These are phyloP conservation scores for Alternaria alternata DNA, from an alignment of 2,329 filamentous ascomycete species.

Conservation along the genomic window DNA sequence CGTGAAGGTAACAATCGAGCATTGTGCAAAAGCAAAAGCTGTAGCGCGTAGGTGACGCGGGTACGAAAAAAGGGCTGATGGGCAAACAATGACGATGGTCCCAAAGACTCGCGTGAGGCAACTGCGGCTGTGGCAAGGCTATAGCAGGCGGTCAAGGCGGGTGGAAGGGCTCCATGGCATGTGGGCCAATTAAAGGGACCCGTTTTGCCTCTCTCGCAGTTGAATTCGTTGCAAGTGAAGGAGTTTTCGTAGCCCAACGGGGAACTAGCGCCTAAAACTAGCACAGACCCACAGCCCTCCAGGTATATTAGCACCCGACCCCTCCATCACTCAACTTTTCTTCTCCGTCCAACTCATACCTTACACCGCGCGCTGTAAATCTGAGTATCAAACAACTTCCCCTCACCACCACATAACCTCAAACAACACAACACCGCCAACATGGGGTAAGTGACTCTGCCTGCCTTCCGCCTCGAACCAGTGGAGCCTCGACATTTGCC, in stretches of 20 bases:
- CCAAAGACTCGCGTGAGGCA: constrained; percentile 30
- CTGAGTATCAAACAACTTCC: constrained; percentile 40
- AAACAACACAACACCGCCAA: constrained; percentile 57
- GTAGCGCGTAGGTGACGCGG: constrained; percentile 4
- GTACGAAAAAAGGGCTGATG: constrained; percentile 5
- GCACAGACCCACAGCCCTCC: constrained; percentile 15
- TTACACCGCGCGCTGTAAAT: constrained; percentile 23
- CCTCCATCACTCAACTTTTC: constrained; percentile 19
- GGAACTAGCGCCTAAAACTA: constrained; percentile 22
- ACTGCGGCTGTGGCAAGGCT: constrained; percentile 34
- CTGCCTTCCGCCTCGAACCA: constrained; percentile 22
- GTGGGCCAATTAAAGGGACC: constrained; percentile 20
- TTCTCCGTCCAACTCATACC: constrained; percentile 25
- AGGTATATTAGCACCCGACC: constrained; percentile 20
- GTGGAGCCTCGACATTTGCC: constrained; percentile 9
- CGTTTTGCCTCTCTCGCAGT: constrained; percentile 22
- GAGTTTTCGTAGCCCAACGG: constrained; percentile 25
- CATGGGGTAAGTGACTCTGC: constrained; percentile 66
- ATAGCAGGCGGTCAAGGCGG: constrained; percentile 26
- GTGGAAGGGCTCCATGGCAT: constrained; percentile 2
- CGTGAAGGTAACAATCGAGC: not conserved
- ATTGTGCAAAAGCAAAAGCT: constrained; percentile 1
- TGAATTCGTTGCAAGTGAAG: constrained; percentile 22
- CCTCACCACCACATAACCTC: constrained; percentile 39
- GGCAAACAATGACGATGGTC: constrained; percentile 16